Evolutionary conservation across 164 flowering plant genomes (phyloP), one percentile per base, ranked within the genome.

Genomic region (Warburgia ugandensis): DNA sequence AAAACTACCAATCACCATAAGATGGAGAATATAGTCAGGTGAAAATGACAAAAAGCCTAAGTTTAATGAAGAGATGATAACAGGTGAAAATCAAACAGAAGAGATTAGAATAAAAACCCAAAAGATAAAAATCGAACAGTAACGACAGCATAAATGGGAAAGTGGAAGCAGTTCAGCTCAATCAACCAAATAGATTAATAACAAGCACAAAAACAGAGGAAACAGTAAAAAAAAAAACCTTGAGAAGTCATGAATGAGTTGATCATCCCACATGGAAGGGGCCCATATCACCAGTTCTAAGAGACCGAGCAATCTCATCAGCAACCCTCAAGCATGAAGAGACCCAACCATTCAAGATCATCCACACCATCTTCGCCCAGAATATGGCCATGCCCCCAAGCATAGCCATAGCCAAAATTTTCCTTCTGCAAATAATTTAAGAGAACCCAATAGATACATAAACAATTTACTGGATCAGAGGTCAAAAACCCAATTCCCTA

Each of bases 231-330:
- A n/a, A 16, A 22, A 9, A 2, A 39, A 16, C 6, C 2, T 13
- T 13, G 7, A 14, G 8, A 16, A 3, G 16, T 13, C 13, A 26
- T 14, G 12, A 27, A 45, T 8, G 2, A n/a, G n/a, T 25, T 10
- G 39, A 63, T 76, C 75, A 85, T 2, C 89, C 97, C 30, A 74
- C 80, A 63, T 78, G 76, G 45, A 86, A 86, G 45, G 86, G 75
- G 17, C 94, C 83, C 20, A 90, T 68, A 50, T 86, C 97, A 10
- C 94, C 97, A 17, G 65, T 61, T 29, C 95, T 65, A 41, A 86
- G 49, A 55, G 88, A 73, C 20, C 52, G 32, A 22, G 97, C 91
- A 35, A 90, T 68, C 22, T 86, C 94, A 61, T 84, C 83, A 47
- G 95, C 97, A 11, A 84, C 69, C 6, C 70, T 56, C 54, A 90